Percentiles rank a stretch among this genome's conserved stretches.
Conservation (phyloP, 1,284 basidiomycete genomes). For the Trichosporon sp. region DNA sequence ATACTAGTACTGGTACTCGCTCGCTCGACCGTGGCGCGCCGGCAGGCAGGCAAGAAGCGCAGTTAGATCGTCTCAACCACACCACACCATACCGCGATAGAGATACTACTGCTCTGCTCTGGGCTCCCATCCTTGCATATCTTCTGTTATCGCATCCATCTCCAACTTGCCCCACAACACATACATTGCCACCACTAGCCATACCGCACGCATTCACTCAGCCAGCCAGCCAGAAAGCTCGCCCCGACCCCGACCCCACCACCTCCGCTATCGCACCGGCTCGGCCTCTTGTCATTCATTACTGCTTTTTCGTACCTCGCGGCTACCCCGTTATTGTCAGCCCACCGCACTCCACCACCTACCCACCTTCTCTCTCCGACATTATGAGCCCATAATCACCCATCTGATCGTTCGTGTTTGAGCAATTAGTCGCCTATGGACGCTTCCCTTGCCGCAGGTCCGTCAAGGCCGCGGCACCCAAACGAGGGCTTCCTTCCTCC, state of each 20-base stretch:
- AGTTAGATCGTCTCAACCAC: no score
- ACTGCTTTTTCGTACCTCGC: neutral
- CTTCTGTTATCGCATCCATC: no score
- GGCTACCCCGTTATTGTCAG: neutral
- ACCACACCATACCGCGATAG: no score
- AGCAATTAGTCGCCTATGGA: conserved; percentile 4
- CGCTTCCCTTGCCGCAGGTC: conserved; percentile 6
- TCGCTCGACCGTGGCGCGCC: no score
- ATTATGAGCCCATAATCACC: neutral
- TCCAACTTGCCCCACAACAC: no score
- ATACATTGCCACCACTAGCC: no score
- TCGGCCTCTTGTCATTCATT: neutral
- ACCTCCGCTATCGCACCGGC: neutral
- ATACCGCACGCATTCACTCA: no score
- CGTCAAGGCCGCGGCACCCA: conserved; percentile 2
- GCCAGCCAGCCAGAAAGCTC: no score
- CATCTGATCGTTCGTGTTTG: neutral
- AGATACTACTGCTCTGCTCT: no score
- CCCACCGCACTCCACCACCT: neutral
- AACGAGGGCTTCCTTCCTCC: neutral
- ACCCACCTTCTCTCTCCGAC: neutral
- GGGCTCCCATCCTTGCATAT: no score
- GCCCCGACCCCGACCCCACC: neutral
- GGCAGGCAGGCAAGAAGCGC: no score
- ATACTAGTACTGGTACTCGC: no score